Evolutionary conservation across 805 yeast genomes (phyloP), one percentile per base, ranked within the genome.

Genomic region (Hanseniaspora meyeri): DNA sequence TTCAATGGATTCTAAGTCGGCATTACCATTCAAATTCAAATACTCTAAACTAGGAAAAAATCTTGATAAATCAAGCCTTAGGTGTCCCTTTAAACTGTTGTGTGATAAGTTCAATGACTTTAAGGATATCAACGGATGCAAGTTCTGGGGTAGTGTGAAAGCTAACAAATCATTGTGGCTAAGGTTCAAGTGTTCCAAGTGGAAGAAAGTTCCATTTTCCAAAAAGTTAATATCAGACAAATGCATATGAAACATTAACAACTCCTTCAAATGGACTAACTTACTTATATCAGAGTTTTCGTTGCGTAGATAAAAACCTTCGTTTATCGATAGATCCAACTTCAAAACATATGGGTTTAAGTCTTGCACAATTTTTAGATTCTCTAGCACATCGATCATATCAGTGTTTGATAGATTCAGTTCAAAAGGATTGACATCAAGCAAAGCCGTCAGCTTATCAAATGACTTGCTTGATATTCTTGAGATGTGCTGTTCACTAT

Each of bases 271-370:
- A 42, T 42, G 49, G n/a, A 36, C 31, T 17, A 51, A n/a, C 9
- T 32, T 47, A n/a, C 49, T 45, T 19, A 47, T 40, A 12, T 42
- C 43, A 17, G 43, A 46, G 12, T 20, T 36, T 10, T 37, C 43
- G n/a, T 19, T 17, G 11, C 34, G 16, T 7, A 57, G 24, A 14
- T 27, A 8, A 4, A 40, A 14, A 2, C 37, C 29, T 17, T 51
- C 50, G 38, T 51, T 57, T 12, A 42, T 17, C 0, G 59, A 51
- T 19, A 51, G 19, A 19, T 51, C 39, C 17, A 57, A 37, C 24
- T 57, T 48, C 10, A 57, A 9, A 12, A 57, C 9, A 19, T 46
- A 45, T n/a, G 59, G 59, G 24, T 50, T 49, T 11, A 57, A 17
- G 19, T 51, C 56, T 12, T 37, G 38, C 6, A 57, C 16, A 10